phyloP scores from a whole-genome alignment of 768 basidiomycete genomes.

The Tephrocybe sp. region DNA sequence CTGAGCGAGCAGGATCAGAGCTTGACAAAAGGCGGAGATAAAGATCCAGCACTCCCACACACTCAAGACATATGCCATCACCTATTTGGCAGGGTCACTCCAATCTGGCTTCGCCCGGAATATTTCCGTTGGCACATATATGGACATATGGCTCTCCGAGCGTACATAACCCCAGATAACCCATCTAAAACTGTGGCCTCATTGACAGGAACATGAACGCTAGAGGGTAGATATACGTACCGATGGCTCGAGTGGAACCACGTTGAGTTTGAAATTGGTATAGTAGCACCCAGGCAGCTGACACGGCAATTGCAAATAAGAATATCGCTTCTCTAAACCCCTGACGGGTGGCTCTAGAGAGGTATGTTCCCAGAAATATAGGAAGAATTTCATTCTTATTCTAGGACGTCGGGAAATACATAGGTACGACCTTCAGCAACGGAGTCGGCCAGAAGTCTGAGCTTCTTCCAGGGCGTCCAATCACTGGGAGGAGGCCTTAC shows the following conservation, averaged over 20 bases:
- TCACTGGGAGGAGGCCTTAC: neutral
- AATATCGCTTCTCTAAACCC: conserved; percentile 1
- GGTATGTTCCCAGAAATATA: neutral
- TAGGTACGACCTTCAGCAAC: conserved; percentile 7
- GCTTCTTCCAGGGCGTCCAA: conserved; percentile 15
- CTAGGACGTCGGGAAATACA: too few relatives aligned
- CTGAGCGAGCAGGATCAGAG: neutral
- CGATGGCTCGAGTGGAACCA: conserved; percentile 6
- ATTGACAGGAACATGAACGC: neutral
- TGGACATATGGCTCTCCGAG: conserved; percentile 14
- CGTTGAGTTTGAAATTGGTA: conserved; percentile 2
- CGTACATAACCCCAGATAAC: neutral
- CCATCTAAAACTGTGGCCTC: conserved; percentile 2
- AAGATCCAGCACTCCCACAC: neutral
- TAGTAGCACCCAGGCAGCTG: conserved; percentile 7
- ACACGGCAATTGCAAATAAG: conserved; percentile 1
- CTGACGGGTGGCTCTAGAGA: conserved; percentile 10
- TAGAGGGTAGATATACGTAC: neutral
- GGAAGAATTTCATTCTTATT: too few relatives aligned
- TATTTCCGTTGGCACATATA: conserved; percentile 10
- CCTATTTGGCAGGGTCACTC: conserved; percentile 11
- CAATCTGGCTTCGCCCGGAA: conserved; percentile 2
- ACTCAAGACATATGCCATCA: conserved; percentile 11
- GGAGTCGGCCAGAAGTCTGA: conserved; percentile 6
- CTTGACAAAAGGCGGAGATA: conserved; percentile 13